Evolutionary conservation across 306 rosid genomes (phyloP).

Genomic region (Lathyrus sativus): DNA sequence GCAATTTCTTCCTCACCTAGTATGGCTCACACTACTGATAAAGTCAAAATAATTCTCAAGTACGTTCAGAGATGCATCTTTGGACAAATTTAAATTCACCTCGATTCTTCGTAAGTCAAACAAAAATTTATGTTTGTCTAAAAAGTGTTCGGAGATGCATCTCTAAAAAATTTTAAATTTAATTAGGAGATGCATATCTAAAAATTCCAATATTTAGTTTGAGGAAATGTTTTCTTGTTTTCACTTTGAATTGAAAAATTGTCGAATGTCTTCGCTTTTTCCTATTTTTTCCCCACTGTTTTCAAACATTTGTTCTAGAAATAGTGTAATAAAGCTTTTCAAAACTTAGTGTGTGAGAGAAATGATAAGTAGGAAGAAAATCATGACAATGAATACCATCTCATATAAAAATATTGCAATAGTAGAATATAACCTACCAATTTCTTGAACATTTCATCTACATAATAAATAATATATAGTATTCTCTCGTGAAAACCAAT

Average conservation of each 20-base stretch:
- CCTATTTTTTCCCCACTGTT: background rate
- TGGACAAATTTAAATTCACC: too few relatives aligned
- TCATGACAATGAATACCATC: slow-evolving; percentile 14
- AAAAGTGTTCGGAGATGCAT: too few relatives aligned
- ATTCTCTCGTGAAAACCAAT: slow-evolving; percentile 25
- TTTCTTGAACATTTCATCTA: slow-evolving; percentile 12
- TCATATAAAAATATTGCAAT: slow-evolving; percentile 3
- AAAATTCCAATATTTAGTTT: background rate
- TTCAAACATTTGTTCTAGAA: background rate
- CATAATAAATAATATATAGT: slow-evolving; percentile 8
- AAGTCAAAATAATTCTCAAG: too few relatives aligned
- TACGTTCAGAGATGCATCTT: too few relatives aligned
- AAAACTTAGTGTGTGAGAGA: background rate
- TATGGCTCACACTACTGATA: too few relatives aligned
- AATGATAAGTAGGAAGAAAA: slow-evolving; percentile 10
- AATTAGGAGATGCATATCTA: too few relatives aligned
- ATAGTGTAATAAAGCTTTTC: slow-evolving; percentile 14
- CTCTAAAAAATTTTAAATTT: too few relatives aligned
- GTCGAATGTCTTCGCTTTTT: background rate
- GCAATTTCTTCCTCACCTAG: too few relatives aligned
- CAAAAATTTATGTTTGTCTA: too few relatives aligned
- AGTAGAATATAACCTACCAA: background rate
- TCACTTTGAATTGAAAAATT: background rate
- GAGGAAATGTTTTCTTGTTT: slow-evolving; percentile 2
- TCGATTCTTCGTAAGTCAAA: too few relatives aligned